Evolutionary conservation across 768 basidiomycete genomes (phyloP), one percentile per base, ranked within the genome.

Genomic region (Mycena sanguinolenta): DNA sequence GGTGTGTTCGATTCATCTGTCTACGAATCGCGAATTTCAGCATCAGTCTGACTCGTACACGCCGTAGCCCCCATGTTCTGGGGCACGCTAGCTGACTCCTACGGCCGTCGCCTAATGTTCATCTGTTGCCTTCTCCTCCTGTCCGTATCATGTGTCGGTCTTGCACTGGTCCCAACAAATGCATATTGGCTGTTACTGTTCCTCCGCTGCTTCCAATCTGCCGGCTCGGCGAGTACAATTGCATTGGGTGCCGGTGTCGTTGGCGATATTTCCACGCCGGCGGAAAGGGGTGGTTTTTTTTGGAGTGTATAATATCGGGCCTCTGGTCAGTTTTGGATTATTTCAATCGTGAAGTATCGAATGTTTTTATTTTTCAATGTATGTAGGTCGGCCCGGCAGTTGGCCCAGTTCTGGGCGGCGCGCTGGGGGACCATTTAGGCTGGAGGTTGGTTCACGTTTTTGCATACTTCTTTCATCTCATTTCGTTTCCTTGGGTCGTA

Each of bases 151-250:
- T 95, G 93, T 75, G 82, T 95, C 81, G 87, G 87, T 17, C 77
- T 88, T 21, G 87, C 87, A 0, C 78, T 86, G 10, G 82, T 84
- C 25, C 86, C 87, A 1, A 84, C 84, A 3, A 82, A 82, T 5
- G 91, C 85, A 4, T 96, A 93, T 77, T 95, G 93, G 93, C 81
- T 94, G 7, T 82, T 96, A 14, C 86, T 96, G 82, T 73, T 96
- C 19, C 84, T 96, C n/a, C 88, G 95, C 27, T 93, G 92, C 69
- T 42, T 95, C 3, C 95, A 96, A 82, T 90, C 92, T 2, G 86
- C 90, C 3, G 94, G 95, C 1, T 93, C 91, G 3, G 92, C 94
- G 0, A 93, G 93, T 65, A 93, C 92, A 0, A 85, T 94, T 69
- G 93, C 93, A 0, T 82, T 95, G 25, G 92, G 91, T 61, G 89